Evolutionary conservation across 805 yeast genomes (phyloP).

Genomic region (Candida silvicultrix): DNA sequence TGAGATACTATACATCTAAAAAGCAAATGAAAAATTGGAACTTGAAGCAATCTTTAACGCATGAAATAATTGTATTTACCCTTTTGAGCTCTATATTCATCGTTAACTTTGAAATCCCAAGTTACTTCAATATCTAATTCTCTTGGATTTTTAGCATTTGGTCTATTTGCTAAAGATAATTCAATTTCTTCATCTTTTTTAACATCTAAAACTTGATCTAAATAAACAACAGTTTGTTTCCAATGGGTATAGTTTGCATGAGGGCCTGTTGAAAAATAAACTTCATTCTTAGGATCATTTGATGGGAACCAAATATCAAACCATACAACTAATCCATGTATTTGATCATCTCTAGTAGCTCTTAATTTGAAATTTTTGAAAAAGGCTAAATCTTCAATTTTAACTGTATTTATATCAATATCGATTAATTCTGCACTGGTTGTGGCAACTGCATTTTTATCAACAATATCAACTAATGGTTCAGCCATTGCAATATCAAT

Average conservation of each 20-base stretch:
- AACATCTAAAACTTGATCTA: slow-evolving; percentile 71
- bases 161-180: slow-evolving; percentile 70
- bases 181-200: slow-evolving; percentile 70
- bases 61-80: slow-evolving; percentile 66
- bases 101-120: slow-evolving; percentile 38
- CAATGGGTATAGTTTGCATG: slow-evolving; percentile 93
- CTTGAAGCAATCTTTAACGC: too few species aligned
- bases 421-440: slow-evolving; percentile 64
- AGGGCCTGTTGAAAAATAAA: slow-evolving; percentile 89
- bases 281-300: slow-evolving; percentile 44
- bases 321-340: slow-evolving; percentile 92
- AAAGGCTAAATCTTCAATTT: slow-evolving; percentile 75
- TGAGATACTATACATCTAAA: too few species aligned
- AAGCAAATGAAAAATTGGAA: too few species aligned
- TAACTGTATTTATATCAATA: slow-evolving; percentile 86
- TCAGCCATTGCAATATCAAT: slow-evolving; percentile 81
- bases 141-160: slow-evolving; percentile 75
- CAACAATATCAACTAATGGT: slow-evolving; percentile 95
- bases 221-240: slow-evolving; percentile 96
- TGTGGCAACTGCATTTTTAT: slow-evolving; percentile 70
- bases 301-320: slow-evolving; percentile 88
- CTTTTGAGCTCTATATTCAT: slow-evolving; percentile 43
- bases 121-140: slow-evolving; percentile 77
- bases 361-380: slow-evolving; percentile 59
- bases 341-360: slow-evolving; percentile 71